Conservation (phyloP, 176 grass and related monocot genomes). For the Cymbopogon citratus region DNA sequence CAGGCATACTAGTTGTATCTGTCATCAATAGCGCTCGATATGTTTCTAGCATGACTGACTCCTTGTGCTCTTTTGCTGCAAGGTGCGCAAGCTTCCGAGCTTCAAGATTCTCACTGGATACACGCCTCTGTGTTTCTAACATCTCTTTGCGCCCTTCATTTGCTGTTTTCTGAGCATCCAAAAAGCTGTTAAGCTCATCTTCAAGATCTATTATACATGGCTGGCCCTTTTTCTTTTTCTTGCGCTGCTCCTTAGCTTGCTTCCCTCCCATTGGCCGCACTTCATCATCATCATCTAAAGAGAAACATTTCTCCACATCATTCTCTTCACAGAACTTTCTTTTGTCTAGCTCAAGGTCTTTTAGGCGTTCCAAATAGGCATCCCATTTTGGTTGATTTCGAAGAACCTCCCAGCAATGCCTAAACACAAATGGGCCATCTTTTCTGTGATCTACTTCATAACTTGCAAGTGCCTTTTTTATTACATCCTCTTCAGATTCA, state of each 20-base stretch:
- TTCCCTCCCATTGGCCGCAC: background rate
- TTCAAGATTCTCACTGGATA: background rate
- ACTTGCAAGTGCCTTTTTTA: background rate
- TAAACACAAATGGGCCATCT: background rate
- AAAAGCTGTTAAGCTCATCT: background rate
- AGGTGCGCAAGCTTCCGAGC: background rate
- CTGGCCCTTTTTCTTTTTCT: background rate
- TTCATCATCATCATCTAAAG: background rate
- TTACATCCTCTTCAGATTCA: constrained; percentile 7
- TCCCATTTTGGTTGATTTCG: background rate
- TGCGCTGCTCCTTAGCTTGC: background rate
- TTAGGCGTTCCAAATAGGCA: background rate
- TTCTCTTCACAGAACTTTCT: background rate
- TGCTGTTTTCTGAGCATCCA: background rate
- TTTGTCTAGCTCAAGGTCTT: background rate
- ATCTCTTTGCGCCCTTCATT: background rate
- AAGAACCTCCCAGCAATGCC: background rate
- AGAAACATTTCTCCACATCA: background rate
- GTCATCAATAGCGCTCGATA: background rate
- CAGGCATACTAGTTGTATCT: background rate
- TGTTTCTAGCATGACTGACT: too few species aligned
- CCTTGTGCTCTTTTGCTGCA: background rate
- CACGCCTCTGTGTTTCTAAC: background rate
- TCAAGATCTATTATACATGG: background rate
- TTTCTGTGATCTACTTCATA: background rate